Conservation (phyloP, 305 asterid species). For the Plantago coronopus region DNA sequence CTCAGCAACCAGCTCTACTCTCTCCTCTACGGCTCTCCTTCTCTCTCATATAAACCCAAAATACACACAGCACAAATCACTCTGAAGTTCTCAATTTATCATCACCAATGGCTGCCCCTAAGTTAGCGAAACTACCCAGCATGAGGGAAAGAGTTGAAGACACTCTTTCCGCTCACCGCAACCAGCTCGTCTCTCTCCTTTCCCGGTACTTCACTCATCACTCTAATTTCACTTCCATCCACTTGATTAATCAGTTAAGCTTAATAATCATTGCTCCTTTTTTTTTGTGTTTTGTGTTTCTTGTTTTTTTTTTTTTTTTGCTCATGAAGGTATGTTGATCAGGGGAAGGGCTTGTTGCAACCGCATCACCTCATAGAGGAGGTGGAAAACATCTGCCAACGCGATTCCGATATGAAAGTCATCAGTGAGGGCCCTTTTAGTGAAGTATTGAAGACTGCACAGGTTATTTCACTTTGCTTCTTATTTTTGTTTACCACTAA, state of each 20-base stretch:
- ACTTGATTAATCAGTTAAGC: background rate
- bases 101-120: constrained; percentile 33
- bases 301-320: background rate
- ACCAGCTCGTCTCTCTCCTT: constrained; percentile 84
- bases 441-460: constrained; percentile 78
- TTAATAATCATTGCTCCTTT: too few species aligned
- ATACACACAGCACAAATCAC: background rate
- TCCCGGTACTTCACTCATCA: constrained; percentile 51
- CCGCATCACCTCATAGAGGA: constrained; percentile 86
- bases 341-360: constrained; percentile 93
- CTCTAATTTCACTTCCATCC: too few species aligned
- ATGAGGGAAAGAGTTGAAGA: constrained; percentile 86
- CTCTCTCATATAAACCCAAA: background rate
- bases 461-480: constrained; percentile 36
- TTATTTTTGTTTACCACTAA: background rate
- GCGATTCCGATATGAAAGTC: constrained; percentile 36
- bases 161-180: constrained; percentile 85
- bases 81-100: background rate
- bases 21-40: background rate
- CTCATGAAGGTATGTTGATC: constrained; percentile 72
- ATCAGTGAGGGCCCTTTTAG: constrained; percentile 80
- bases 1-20: background rate
- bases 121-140: constrained; percentile 57
- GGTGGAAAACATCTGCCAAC: constrained; percentile 54
- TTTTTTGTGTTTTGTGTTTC: background rate